phyloP scores from a whole-genome alignment of 441 rosid genomes.

The Adansonia rubrostipa region DNA sequence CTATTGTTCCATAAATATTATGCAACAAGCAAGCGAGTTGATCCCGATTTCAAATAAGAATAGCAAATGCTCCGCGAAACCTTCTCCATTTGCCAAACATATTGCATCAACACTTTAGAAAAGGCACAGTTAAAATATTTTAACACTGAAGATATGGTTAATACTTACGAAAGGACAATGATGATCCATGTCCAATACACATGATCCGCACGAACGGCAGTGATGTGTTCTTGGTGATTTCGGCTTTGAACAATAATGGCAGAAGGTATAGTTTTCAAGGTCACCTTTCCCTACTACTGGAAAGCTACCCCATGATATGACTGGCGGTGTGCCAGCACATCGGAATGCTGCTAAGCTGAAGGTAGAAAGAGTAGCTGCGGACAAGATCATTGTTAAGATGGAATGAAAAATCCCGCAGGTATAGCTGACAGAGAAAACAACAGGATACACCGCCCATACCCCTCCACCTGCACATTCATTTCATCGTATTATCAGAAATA shows the following conservation, averaged over 20 bases:
- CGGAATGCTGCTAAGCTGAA: slow-evolving; percentile 72
- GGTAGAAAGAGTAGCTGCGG: slow-evolving; percentile 59
- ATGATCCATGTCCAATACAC: slow-evolving; percentile 95
- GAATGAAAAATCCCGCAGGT: slow-evolving; percentile 61
- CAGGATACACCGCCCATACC: slow-evolving; percentile 79
- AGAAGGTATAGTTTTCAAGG: slow-evolving; percentile 82
- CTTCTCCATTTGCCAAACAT: neutral
- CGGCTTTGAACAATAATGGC: slow-evolving; percentile 74
- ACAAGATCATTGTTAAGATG: slow-evolving; percentile 44
- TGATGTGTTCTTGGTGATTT: slow-evolving; percentile 92
- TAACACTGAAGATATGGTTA: neutral
- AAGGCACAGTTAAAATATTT: neutral
- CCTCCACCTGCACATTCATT: slow-evolving; percentile 75
- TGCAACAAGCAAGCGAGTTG: neutral
- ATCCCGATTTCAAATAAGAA: neutral
- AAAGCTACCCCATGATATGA: slow-evolving; percentile 74
- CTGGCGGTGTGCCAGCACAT: slow-evolving; percentile 72
- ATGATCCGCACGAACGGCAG: slow-evolving; percentile 88
- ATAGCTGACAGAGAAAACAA: slow-evolving; percentile 71
- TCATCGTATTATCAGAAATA: neutral
- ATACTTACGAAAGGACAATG: slow-evolving; percentile 95
- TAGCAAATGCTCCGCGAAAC: neutral
- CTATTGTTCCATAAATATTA: neutral
- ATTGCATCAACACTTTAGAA: neutral
- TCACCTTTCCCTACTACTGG: slow-evolving; percentile 76